Evolutionary conservation across 805 yeast genomes (phyloP).

Genomic region (Cyberlindnera saturnus): DNA sequence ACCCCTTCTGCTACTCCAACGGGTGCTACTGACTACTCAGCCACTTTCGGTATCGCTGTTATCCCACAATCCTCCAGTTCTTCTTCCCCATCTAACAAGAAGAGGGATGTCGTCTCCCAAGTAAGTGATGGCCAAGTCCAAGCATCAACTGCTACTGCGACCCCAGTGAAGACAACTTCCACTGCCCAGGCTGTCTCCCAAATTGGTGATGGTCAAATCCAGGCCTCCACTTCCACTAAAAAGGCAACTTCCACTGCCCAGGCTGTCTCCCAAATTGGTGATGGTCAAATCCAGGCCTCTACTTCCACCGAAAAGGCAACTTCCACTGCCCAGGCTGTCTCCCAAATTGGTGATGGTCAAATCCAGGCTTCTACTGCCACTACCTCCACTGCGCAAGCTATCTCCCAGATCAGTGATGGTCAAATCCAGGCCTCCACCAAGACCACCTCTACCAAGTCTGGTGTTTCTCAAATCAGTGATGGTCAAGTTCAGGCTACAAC

Average conservation of each 20-base stretch:
- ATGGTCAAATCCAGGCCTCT: constrained; percentile 53
- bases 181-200: constrained; percentile 29
- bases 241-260: constrained; percentile 23
- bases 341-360: constrained; percentile 18
- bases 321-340: constrained; percentile 21
- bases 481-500: constrained; percentile 29
- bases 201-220: constrained; percentile 37
- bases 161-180: constrained; percentile 27
- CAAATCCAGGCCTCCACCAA: constrained; percentile 29
- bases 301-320: constrained; percentile 31
- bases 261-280: constrained; percentile 23
- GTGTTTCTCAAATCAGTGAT: constrained; percentile 21
- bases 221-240: constrained; percentile 4
- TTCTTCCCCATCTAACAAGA: constrained; percentile 28
- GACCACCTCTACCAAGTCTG: constrained; percentile 20
- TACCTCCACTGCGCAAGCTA: constrained; percentile 15
- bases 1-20: constrained; percentile 53
- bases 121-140: constrained; percentile 61
- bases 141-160: constrained; percentile 34
- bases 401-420: constrained; percentile 26
- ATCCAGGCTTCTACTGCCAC: constrained; percentile 20
- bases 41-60: constrained; percentile 65
- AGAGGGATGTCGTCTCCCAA: constrained; percentile 43
- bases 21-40: constrained; percentile 53
- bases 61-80: constrained; percentile 31